Evolutionary conservation across 495 filamentous ascomycete species (phyloP), one percentile per base, ranked within the genome.

Genomic region (Podospora pseudocomata): DNA sequence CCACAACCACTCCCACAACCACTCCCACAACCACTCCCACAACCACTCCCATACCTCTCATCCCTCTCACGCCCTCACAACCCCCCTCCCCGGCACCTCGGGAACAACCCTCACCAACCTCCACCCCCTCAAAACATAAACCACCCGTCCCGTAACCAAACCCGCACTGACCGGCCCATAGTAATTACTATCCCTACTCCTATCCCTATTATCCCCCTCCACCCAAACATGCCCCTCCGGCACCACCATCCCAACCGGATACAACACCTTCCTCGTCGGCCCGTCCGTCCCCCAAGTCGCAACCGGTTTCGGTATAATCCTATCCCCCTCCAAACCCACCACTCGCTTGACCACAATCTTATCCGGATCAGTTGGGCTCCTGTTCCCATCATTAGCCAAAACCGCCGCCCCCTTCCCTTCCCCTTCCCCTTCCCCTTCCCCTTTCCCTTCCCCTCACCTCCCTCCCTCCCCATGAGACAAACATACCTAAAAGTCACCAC

Each of bases 211-310:
- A 75, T 92, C 91, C 0, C 91, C 91, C 73, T 93, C 90, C 19
- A 94, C 81, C 91, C 91, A 94, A 49, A 93, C 81, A 80, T 93
- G 90, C 5, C 90, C 90, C 54, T 80, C 80, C 0, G 91, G 90
- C 16, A 94, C 84, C 34, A 83, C 80, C 68, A 49, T 49, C 39
- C 87, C 85, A 7, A 78, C 81, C 32, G 87, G 82, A 74, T 87
- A 91, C 18, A 89, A 89, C 54, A 82, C 80, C 64, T 85, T 81
- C 3, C 89, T 90, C 13, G 74, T 79, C 26, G 93, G 83, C 2
- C 83, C 78, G 70, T 93, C 91, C 19, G 90, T 90, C 27, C 87
- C 87, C 15, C 93, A 74, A 0, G 83, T 91, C 16, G 92, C 77
- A 6, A 94, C 80, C 49, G 91, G 83, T 77, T 94, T 94, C 2